A percentile compares a stretch with the other conserved stretches of the same genome.
Evolutionary conservation across 2,329 filamentous ascomycete genomes (phyloP).

Genomic region (Ceratocystis papillata): DNA sequence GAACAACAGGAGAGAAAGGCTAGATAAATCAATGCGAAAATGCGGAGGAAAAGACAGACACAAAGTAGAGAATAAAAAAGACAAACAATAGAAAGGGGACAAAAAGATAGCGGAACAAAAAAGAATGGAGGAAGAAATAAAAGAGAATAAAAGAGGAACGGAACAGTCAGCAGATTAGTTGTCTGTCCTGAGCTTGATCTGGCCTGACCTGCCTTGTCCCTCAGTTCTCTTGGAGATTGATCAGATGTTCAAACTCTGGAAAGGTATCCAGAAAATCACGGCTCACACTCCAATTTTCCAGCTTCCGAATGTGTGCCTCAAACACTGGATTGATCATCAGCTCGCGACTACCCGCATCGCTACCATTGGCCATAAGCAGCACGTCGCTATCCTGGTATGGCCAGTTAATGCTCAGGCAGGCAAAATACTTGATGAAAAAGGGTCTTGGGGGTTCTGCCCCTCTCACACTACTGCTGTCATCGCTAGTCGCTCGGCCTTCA

Average conservation of each 20-base stretch:
- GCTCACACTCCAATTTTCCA: slow-evolving; percentile 75
- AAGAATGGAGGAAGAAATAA: background rate
- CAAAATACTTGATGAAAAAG: slow-evolving; percentile 75
- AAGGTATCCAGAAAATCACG: slow-evolving; percentile 55
- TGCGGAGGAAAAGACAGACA: slow-evolving; percentile 4
- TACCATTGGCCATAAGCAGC: slow-evolving; percentile 48
- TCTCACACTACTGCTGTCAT: background rate
- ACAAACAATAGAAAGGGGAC: background rate
- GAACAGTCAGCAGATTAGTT: background rate
- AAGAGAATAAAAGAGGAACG: background rate
- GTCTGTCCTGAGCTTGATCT: too few species aligned
- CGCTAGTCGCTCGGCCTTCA: background rate
- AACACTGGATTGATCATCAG: slow-evolving; percentile 78
- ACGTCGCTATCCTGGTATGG: slow-evolving; percentile 65
- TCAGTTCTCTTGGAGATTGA: slow-evolving; percentile 21
- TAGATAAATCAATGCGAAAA: slow-evolving; percentile 6
- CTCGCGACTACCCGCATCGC: slow-evolving; percentile 36
- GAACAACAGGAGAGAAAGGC: slow-evolving; percentile 5
- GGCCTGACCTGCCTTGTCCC: background rate
- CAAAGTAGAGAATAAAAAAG: background rate
- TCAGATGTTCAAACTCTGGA: slow-evolving; percentile 34
- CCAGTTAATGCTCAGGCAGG: slow-evolving; percentile 70
- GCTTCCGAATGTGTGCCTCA: slow-evolving; percentile 61
- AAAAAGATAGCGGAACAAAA: background rate
- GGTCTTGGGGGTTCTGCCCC: background rate